phyloP scores from a whole-genome alignment of 176 grass and related monocot species.

The Eleusine indica region DNA sequence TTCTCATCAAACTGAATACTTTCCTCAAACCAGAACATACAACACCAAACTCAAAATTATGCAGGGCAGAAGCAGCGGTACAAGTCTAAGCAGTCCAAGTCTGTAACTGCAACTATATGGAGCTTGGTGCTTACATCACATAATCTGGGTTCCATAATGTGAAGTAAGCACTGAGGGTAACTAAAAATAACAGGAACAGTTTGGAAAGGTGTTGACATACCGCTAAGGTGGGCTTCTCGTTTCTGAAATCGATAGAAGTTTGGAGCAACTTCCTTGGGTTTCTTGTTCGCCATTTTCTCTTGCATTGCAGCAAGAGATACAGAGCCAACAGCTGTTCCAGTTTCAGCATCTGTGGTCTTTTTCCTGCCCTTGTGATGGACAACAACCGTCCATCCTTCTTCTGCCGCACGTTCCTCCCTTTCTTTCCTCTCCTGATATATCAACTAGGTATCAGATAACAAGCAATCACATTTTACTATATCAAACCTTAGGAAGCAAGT shows the following conservation, averaged over 20 bases:
- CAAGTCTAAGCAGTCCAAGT: not conserved
- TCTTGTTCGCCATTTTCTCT: slow-evolving; percentile 87
- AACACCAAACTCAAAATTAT: slow-evolving; percentile 4
- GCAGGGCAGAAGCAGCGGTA: no score
- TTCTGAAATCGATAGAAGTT: slow-evolving; percentile 91
- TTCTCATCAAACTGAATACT: not conserved
- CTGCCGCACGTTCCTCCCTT: slow-evolving; percentile 63
- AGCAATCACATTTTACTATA: not conserved
- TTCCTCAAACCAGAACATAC: not conserved
- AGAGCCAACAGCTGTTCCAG: slow-evolving; percentile 81
- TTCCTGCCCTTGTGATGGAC: slow-evolving; percentile 93
- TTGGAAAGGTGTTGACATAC: slow-evolving; percentile 43
- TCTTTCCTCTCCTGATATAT: slow-evolving; percentile 86
- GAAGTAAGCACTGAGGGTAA: not conserved
- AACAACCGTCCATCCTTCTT: slow-evolving; percentile 97
- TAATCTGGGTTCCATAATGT: slow-evolving; percentile 6
- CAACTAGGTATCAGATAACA: slow-evolving; percentile 30
- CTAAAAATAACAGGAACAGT: slow-evolving; percentile 13
- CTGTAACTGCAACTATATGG: not conserved
- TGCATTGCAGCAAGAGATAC: slow-evolving; percentile 83
- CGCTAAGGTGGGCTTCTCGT: slow-evolving; percentile 77
- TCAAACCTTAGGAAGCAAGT: not conserved
- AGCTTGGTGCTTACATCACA: not conserved
- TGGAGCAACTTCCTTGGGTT: slow-evolving; percentile 67
- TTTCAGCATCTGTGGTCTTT: slow-evolving; percentile 90